These are phyloP conservation scores for Plasmodium inui DNA, from an alignment of 169 alveolate species.

Conservation along the genomic window DNA sequence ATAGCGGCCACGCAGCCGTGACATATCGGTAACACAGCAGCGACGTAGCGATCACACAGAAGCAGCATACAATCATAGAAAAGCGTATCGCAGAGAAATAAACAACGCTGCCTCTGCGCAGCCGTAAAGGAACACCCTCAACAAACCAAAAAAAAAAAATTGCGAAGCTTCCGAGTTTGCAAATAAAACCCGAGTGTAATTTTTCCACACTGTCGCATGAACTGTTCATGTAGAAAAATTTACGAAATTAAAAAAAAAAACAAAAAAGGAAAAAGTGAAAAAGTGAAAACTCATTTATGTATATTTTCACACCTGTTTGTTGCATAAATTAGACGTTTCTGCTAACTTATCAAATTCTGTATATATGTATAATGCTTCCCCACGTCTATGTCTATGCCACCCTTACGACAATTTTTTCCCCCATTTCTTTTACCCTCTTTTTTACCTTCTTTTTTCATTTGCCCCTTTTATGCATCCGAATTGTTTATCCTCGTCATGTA, in stretches of 20 bases:
- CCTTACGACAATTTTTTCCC: background rate
- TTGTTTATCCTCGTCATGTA: constrained; percentile 23
- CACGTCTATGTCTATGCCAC: background rate
- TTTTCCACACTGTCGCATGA: background rate
- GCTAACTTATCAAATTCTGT: background rate
- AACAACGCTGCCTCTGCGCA: background rate
- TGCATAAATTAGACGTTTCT: constrained; percentile 5
- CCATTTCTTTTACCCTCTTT: background rate
- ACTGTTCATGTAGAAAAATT: background rate
- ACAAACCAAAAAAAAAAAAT: background rate
- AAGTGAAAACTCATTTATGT: constrained; percentile 26
- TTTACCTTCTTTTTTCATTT: background rate
- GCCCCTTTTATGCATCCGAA: background rate
- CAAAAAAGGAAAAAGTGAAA: constrained; percentile 3
- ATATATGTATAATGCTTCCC: background rate
- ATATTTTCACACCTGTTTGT: constrained; percentile 14
- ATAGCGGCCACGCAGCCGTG: background rate
- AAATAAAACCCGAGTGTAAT: background rate
- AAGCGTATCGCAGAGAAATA: background rate
- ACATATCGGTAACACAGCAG: background rate
- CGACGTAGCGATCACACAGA: background rate
- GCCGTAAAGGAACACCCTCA: background rate
- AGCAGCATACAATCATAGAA: background rate
- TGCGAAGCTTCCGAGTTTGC: background rate
- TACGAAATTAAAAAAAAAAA: background rate